These are phyloP conservation scores for Phytopythium litorale DNA, from an alignment of 352 stramenopile species.

Conservation along the genomic window DNA sequence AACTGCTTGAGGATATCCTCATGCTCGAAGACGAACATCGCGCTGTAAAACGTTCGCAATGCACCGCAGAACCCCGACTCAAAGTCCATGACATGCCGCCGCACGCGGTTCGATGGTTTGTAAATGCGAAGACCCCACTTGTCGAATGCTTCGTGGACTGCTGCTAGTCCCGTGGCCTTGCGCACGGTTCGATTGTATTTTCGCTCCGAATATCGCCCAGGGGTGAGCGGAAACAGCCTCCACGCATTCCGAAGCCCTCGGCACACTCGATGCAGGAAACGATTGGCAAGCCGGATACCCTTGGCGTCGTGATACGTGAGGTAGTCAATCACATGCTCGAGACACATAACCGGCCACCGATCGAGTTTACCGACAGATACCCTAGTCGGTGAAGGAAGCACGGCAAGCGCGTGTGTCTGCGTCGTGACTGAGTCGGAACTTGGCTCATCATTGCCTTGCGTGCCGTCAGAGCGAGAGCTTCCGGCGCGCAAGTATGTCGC, in stretches of 20 bases:
- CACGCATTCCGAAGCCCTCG: conserved; percentile 43
- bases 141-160: conserved; percentile 45
- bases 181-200: conserved; percentile 36
- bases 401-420: conserved; percentile 11
- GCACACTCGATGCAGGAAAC: conserved; percentile 34
- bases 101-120: conserved; percentile 35
- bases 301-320: conserved; percentile 51
- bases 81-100: conserved; percentile 57
- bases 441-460: background rate
- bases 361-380: conserved; percentile 25
- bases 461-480: too few relatives aligned
- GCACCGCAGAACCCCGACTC: conserved; percentile 43
- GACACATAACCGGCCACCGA: conserved; percentile 17
- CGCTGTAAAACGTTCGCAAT: conserved; percentile 42
- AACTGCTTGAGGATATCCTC: conserved; percentile 34
- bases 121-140: conserved; percentile 54
- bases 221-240: conserved; percentile 37
- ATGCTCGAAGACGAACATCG: conserved; percentile 53
- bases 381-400: conserved; percentile 21
- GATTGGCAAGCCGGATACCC: conserved; percentile 31
- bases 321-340: conserved; percentile 26
- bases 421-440: background rate
- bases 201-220: conserved; percentile 20
- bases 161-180: conserved; percentile 35
- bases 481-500: background rate